These are phyloP conservation scores for Zopfia rhizophila DNA, from an alignment of 2,329 filamentous ascomycete species.

Conservation along the genomic window DNA sequence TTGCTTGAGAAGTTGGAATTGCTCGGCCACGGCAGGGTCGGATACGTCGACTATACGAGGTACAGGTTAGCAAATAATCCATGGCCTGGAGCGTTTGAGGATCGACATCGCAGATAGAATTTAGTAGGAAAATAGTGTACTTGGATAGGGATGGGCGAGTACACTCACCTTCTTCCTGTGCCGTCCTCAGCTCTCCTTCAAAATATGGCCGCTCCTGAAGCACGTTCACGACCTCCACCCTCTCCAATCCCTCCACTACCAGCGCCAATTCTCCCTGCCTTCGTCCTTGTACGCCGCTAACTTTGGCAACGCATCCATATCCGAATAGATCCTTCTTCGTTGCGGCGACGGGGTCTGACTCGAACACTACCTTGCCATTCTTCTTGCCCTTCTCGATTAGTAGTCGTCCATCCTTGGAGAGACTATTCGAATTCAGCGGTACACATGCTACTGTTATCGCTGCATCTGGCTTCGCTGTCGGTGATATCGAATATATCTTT, in stretches of 20 bases:
- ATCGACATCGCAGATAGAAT: no score
- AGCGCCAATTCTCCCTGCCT: constrained; percentile 74
- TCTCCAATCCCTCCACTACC: constrained; percentile 84
- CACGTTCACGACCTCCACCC: constrained; percentile 79
- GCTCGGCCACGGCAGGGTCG: constrained; percentile 68
- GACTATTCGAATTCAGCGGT: constrained; percentile 79
- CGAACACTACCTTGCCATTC: constrained; percentile 53
- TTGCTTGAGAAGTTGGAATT: constrained; percentile 84
- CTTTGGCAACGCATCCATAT: constrained; percentile 76
- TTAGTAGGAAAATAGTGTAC: no score
- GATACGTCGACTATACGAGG: constrained; percentile 38
- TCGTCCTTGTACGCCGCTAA: constrained; percentile 60
- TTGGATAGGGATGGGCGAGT: no score
- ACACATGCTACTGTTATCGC: constrained; percentile 87
- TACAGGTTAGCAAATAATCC: background rate
- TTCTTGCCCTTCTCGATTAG: constrained; percentile 69
- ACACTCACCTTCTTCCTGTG: constrained; percentile 75
- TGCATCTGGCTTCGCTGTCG: constrained; percentile 70
- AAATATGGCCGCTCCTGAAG: constrained; percentile 85
- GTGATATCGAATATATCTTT: constrained; percentile 80
- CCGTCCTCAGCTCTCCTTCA: constrained; percentile 79
- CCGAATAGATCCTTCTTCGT: constrained; percentile 75
- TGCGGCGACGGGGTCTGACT: constrained; percentile 61
- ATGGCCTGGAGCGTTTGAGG: no score
- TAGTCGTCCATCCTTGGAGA: constrained; percentile 79